Evolutionary conservation across 768 basidiomycete species (phyloP), one percentile per base, ranked within the genome.

Genomic region (Russula olivacea): DNA sequence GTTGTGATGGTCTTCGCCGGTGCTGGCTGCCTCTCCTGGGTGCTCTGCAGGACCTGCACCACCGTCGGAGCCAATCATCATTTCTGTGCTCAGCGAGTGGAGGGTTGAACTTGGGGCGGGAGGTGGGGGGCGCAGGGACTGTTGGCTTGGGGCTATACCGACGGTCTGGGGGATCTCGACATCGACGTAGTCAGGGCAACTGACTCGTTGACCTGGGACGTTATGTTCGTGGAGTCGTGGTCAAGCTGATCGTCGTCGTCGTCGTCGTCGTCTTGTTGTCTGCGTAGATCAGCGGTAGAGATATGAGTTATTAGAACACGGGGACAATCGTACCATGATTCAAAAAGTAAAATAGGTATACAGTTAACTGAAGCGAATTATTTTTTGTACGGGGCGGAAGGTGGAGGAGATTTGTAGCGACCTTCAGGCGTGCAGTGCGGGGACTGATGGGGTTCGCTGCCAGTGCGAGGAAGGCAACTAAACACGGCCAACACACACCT

Each of bases 41-140:
- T 30, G 30, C 3, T 30, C 58, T 3, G 32, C 23, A 0, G 57
- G n/a, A n/a, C n/a, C n/a, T n/a, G n/a, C n/a, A n/a, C n/a, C n/a
- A n/a, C n/a, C 64, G 10, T 48, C 66, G 8, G 32, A 64, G 12
- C 25, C 63, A 65, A 63, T 69, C 67, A 68, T 67, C 68, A 72
- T 69, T 59, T 75, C 72, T n/a, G 77, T 78, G 53, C 80, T 76
- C 28, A 81, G 82, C 8, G 83, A 84, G 62, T 83, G 83, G 59
- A 88, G 74, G 1, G 87, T 89, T 11, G 87, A 88, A 4, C 81
- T 81, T 3, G 91, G 91, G 9, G 83, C 83, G 0, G 91, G 91
- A 1, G 83, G 88, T 17, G 84, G 85, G 2, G 91, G 91, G 15
- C 91, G 80, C 63, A 54, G 58, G 45, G 59, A 60, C 14, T 10